Base-by-base conservation (phyloP, 441 rosid genomes). In the Raphanus hybrid region DNA sequence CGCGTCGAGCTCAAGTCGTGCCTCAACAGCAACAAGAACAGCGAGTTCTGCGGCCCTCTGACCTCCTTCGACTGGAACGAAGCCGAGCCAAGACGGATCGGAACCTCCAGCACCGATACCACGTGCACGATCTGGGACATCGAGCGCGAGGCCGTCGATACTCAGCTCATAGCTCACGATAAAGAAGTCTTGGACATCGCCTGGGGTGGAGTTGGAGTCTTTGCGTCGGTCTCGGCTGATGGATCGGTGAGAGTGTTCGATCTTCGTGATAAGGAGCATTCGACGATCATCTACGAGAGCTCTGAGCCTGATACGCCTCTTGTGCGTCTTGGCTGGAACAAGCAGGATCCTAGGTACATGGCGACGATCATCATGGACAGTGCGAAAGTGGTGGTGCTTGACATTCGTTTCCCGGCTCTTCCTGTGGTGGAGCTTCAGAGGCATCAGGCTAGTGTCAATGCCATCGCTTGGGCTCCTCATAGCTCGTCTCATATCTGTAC, bases 401-500 rank as follows among this genome's bases (percentile, higher is more conserved):
- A 95, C 76, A 95, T 95, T 62, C 96, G 99, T 71, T 93, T 86
- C 70, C 99, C 98, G 0, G 94, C 99, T 1, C 84, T 88, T 8
- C 99, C 99, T 0, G 98, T 95, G 0, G 98, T 93, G 10, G 99
- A 95, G 83, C 81, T 95, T 85, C 99, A 95, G 84, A 73, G 99
- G 71, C 99, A 95, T 76, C 97, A 91, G 34, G 90, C 95, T 0
- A 88, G 95, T 16, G 99, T 91, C 6, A 95, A 95, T 71, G 99
- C 98, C 0, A 86, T 93, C 6, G 99, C 98, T n/a, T 95, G 99
- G 99, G 98, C 99, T 8, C 99, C 99, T 0, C 99, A 93, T 57
- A 93, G 98, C 75, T 93, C 98, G 12, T 95, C 98, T 32, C 98
- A 95, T 63, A 95, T 91, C 9, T 95, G 99, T 75, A 95, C 99